Evolutionary conservation across 2,329 filamentous ascomycete genomes (phyloP).

Genomic region (Talaromyces amestolkiae): DNA sequence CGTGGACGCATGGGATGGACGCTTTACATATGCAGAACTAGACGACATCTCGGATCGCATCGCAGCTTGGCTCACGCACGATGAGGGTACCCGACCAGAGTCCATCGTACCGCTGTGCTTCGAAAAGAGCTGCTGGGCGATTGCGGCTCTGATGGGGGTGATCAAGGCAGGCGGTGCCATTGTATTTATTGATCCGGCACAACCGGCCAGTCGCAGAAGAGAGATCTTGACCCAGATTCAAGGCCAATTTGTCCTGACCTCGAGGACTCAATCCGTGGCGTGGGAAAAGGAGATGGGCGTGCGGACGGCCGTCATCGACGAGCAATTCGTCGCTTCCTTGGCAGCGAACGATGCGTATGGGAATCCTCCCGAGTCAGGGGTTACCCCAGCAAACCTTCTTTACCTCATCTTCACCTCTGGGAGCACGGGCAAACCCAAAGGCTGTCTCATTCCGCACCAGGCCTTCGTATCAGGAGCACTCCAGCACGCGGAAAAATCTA

Average conservation of each 20-base stretch:
- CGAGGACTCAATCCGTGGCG: not conserved
- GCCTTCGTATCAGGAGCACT: slow-evolving; percentile 54
- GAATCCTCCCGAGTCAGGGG: no score
- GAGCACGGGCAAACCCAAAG: slow-evolving; percentile 9
- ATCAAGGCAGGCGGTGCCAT: slow-evolving; percentile 9
- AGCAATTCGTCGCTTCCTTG: not conserved
- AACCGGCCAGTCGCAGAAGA: not conserved
- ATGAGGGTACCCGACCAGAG: slow-evolving; percentile 28
- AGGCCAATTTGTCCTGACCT: not conserved
- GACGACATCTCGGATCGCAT: slow-evolving; percentile 32
- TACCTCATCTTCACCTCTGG: slow-evolving; percentile 15
- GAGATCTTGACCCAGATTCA: no score
- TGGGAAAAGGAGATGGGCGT: not conserved
- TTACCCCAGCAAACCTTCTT: not conserved
- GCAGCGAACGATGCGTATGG: no score
- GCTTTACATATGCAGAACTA: slow-evolving; percentile 33
- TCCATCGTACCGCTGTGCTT: slow-evolving; percentile 17
- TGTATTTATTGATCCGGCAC: slow-evolving; percentile 5
- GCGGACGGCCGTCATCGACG: not conserved
- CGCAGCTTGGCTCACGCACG: slow-evolving; percentile 29
- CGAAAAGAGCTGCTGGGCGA: slow-evolving; percentile 1
- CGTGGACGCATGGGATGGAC: slow-evolving; percentile 32
- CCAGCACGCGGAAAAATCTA: slow-evolving; percentile 51
- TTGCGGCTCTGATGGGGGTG: slow-evolving; percentile 7
- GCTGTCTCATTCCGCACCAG: not conserved